These are phyloP conservation scores for Mollisia scopiformis DNA, from an alignment of 2,329 filamentous ascomycete species.

Conservation along the genomic window DNA sequence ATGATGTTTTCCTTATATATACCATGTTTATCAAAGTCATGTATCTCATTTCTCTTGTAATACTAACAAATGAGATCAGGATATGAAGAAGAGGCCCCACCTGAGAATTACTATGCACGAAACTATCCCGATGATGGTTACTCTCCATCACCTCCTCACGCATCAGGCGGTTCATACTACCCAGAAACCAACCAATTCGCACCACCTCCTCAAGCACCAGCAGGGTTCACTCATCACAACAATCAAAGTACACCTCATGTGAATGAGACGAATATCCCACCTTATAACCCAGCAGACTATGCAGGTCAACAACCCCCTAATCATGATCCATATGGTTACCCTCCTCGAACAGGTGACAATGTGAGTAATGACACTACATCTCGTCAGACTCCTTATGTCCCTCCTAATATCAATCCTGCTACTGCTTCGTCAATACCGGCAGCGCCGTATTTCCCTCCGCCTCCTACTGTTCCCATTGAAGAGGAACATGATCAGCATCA, in stretches of 20 bases:
- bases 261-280: conserved; percentile 25
- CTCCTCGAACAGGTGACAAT: conserved; percentile 35
- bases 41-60: conserved; percentile 22
- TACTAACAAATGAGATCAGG: conserved; percentile 27
- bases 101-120: conserved; percentile 36
- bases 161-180: conserved; percentile 38
- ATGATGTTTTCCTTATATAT: conserved; percentile 17
- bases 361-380: conserved; percentile 34
- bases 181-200: conserved; percentile 30
- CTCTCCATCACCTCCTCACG: conserved; percentile 38
- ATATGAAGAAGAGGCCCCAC: conserved; percentile 34
- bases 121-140: conserved; percentile 35
- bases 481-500: conserved; percentile 14
- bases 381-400: conserved; percentile 16
- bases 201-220: conserved; percentile 25
- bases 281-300: conserved; percentile 38
- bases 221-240: conserved; percentile 28
- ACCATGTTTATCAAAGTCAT: conserved; percentile 21
- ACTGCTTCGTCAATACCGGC: no score
- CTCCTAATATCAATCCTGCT: conserved; percentile 18
- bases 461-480: conserved; percentile 29
- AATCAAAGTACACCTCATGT: conserved; percentile 30
- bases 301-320: conserved; percentile 23
- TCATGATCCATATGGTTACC: conserved; percentile 30
- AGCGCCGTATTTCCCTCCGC: conserved; percentile 34